Evolutionary conservation across 2,329 filamentous ascomycete genomes (phyloP).

Genomic region (Dactylellina drechsleri): DNA sequence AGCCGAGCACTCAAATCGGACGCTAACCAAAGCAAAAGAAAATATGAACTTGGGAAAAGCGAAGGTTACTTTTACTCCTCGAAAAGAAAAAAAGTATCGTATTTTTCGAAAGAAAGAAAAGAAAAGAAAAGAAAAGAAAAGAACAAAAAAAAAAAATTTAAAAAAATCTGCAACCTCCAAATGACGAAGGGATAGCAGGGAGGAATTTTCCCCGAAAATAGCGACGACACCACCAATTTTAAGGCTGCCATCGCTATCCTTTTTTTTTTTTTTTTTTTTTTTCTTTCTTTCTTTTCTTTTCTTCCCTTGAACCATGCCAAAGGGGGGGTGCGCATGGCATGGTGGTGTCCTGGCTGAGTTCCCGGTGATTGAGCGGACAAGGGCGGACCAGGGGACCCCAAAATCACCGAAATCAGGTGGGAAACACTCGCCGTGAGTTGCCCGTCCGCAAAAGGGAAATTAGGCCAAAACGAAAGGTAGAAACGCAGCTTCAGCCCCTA

Average conservation of each 20-base stretch:
- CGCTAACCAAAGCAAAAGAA: conserved; percentile 21
- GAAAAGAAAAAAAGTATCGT: conserved; percentile 16
- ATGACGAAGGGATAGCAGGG: conserved; percentile 52
- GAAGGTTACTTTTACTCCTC: conserved; percentile 21
- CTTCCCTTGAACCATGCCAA: conserved; percentile 47
- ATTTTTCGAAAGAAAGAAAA: conserved; percentile 15
- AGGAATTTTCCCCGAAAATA: conserved; percentile 41
- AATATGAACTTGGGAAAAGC: conserved; percentile 17
- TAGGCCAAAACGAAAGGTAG: conserved; percentile 50
- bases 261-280: conserved; percentile 32
- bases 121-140: conserved; percentile 32
- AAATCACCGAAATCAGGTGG: conserved; percentile 52
- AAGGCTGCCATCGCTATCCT: conserved; percentile 38
- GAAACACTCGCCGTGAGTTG: conserved; percentile 51
- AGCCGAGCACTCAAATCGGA: conserved; percentile 42
- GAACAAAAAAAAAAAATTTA: conserved; percentile 46
- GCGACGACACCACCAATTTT: conserved; percentile 22
- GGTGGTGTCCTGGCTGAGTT: conserved; percentile 47
- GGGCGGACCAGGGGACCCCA: conserved; percentile 46
- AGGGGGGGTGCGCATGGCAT: conserved; percentile 34
- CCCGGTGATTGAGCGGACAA: conserved; percentile 51
- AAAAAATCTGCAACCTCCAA: conserved; percentile 48
- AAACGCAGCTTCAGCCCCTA: conserved; percentile 53
- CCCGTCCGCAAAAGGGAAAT: conserved; percentile 45
- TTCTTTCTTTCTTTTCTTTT: conserved; percentile 17